phyloP scores from a whole-genome alignment of 805 yeast species.

The Candida qinlingensis region DNA sequence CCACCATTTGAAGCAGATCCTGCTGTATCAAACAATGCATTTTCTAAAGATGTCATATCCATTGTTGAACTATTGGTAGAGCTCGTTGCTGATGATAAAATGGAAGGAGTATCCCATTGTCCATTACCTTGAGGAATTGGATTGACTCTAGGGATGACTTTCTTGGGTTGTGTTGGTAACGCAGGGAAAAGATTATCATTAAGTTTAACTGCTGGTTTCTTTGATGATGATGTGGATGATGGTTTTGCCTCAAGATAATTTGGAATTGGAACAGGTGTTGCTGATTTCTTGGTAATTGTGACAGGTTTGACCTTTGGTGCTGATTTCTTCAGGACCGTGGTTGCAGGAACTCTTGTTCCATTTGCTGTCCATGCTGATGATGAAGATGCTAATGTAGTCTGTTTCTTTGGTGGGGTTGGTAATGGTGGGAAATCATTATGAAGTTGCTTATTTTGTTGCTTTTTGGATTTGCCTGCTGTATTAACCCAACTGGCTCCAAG shows the following conservation, averaged over 20 bases:
- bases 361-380: neutral
- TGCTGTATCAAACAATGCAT: slow-evolving; percentile 14
- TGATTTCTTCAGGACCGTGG: neutral
- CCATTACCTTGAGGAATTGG: slow-evolving; percentile 38
- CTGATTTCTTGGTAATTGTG: slow-evolving; percentile 7
- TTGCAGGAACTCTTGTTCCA: slow-evolving; percentile 8
- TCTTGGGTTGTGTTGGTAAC: slow-evolving; percentile 36
- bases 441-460: slow-evolving; percentile 7
- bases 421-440: slow-evolving; percentile 29
- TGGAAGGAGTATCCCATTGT: slow-evolving; percentile 24
- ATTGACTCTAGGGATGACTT: slow-evolving; percentile 53
- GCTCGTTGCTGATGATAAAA: neutral
- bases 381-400: neutral
- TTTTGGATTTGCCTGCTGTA: slow-evolving; percentile 15
- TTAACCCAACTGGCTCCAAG: slow-evolving; percentile 28
- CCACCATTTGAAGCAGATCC: slow-evolving; percentile 18
- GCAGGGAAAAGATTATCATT: slow-evolving; percentile 43
- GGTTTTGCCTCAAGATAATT: slow-evolving; percentile 19
- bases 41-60: slow-evolving; percentile 15
- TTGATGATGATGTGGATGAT: slow-evolving; percentile 14
- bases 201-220: slow-evolving; percentile 11
- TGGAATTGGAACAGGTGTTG: slow-evolving; percentile 8
- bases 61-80: slow-evolving; percentile 13
- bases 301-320: neutral
- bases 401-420: slow-evolving; percentile 10